Evolutionary conservation across 2,329 filamentous ascomycete species (phyloP).

Genomic region (Teratosphaeria viscida): DNA sequence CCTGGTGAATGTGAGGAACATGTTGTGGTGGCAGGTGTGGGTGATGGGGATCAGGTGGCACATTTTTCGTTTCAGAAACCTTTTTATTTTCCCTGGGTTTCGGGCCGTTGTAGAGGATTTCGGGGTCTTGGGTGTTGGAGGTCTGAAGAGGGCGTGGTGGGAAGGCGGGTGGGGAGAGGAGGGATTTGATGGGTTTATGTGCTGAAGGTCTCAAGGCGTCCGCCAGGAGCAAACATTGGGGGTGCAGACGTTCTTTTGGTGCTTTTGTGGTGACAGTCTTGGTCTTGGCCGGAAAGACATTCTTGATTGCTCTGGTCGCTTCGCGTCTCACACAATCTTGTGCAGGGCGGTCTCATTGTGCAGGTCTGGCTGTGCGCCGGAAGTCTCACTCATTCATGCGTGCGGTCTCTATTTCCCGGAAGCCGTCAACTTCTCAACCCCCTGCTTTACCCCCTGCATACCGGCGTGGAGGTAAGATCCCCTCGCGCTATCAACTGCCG

Average conservation of each 20-base stretch:
- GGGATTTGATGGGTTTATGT: background rate
- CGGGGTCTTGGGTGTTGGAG: background rate
- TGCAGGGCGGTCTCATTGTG: background rate
- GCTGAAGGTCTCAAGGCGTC: background rate
- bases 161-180: background rate
- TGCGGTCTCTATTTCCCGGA: background rate
- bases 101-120: background rate
- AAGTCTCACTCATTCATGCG: too few relatives aligned
- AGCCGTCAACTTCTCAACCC: constrained; percentile 12
- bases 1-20: background rate
- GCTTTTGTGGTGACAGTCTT: background rate
- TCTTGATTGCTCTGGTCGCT: background rate
- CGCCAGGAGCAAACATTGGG: background rate
- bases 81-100: too few relatives aligned
- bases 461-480: constrained; percentile 15
- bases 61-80: background rate
- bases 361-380: background rate
- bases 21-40: background rate
- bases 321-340: background rate
- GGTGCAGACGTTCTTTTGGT: background rate
- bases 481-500: constrained; percentile 18
- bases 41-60: background rate
- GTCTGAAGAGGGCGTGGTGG: background rate
- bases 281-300: background rate
- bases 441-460: constrained; percentile 13